Conservation (phyloP, 768 basidiomycete species). For the Rhodotorula diobovata region DNA sequence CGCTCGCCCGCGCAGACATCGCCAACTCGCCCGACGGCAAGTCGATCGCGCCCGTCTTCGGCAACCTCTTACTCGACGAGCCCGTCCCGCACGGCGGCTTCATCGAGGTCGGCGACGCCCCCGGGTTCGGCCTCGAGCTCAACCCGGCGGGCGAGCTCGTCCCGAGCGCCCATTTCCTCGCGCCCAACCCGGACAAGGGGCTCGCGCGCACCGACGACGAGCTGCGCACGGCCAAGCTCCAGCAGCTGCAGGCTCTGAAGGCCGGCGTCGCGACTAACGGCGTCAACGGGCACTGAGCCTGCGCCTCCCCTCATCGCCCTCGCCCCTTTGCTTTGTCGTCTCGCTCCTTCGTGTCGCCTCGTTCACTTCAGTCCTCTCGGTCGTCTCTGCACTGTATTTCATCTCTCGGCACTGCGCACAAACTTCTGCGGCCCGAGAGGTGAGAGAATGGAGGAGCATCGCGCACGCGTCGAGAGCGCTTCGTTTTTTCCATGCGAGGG, state of each 20-base stretch:
- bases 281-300: not conserved
- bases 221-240: not conserved
- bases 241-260: not conserved
- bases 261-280: not conserved
- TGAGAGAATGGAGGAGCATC: not conserved
- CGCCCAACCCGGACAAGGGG: conserved; percentile 3
- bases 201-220: conserved; percentile 6
- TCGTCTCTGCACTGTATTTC: too few relatives aligned
- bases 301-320: too few relatives aligned
- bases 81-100: conserved; percentile 49
- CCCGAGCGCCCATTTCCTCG: conserved; percentile 34
- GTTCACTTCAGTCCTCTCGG: too few relatives aligned
- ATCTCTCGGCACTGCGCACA: too few relatives aligned
- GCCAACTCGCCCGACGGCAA: conserved; percentile 52
- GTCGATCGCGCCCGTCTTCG: conserved; percentile 51
- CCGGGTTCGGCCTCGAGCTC: conserved; percentile 51
- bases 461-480: not conserved
- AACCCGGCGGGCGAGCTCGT: conserved; percentile 50
- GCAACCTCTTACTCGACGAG: conserved; percentile 52
- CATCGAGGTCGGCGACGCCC: conserved; percentile 49
- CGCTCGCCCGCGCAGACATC: conserved; percentile 29
- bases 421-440: not conserved
- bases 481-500: not conserved
- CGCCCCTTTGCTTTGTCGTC: too few relatives aligned
- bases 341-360: not conserved